These are phyloP conservation scores for Macrophomina tecta DNA, from an alignment of 2,329 filamentous ascomycete species.

Conservation along the genomic window DNA sequence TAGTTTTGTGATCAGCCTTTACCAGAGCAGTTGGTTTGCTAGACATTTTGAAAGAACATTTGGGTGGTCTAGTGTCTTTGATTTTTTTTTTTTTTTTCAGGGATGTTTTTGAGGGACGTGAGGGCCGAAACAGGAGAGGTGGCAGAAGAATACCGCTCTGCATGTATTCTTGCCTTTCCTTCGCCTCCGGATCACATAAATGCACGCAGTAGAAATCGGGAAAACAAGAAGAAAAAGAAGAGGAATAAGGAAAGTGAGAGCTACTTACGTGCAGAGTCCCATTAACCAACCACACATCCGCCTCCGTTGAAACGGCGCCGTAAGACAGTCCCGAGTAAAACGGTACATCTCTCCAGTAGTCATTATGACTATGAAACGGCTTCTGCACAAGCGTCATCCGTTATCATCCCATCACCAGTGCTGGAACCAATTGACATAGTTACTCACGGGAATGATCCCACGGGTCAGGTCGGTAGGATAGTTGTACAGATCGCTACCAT, in stretches of 20 bases:
- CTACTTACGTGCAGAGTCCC: conserved; percentile 59
- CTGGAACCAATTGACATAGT: not conserved
- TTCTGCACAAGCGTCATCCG: conserved; percentile 45
- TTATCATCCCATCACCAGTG: not conserved
- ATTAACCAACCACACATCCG: conserved; percentile 66
- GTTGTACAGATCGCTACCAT: conserved; percentile 57
- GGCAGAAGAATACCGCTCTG: no score
- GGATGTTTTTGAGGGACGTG: no score
- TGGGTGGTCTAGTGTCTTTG: not conserved
- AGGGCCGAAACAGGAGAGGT: no score
- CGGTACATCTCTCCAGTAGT: conserved; percentile 60
- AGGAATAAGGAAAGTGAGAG: not conserved
- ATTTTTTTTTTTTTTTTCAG: not conserved
- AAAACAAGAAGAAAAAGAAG: not conserved
- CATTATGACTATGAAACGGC: conserved; percentile 63
- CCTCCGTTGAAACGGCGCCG: conserved; percentile 64
- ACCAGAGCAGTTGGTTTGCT: not conserved
- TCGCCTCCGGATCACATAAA: no score
- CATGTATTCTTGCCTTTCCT: no score
- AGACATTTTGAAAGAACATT: no score
- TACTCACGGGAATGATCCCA: conserved; percentile 58
- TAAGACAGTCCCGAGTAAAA: conserved; percentile 61
- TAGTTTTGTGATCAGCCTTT: not conserved
- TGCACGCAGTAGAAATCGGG: not conserved
- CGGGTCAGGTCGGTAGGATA: conserved; percentile 68